A percentile compares a stretch with the other conserved stretches of the same genome.
Conservation (phyloP, 1,139 yeast genomes). For the Arxiozyma heterogenica region DNA sequence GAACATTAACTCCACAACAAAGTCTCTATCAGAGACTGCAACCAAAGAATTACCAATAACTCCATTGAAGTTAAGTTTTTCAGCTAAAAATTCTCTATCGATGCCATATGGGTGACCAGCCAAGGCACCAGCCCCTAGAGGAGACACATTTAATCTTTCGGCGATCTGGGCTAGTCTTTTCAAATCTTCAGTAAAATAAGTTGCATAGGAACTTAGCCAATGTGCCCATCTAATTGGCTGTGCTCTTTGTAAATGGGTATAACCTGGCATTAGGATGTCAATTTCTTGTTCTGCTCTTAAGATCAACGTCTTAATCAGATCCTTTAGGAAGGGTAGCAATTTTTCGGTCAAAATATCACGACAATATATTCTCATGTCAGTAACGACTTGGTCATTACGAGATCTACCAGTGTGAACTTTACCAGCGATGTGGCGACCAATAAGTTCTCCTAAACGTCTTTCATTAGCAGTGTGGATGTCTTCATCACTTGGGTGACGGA, state of each 20-base stretch:
- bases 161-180: conserved; percentile 74
- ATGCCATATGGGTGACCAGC: conserved; percentile 99
- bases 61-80: conserved; percentile 65
- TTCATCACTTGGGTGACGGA: conserved; percentile 87
- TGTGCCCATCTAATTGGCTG: conserved; percentile 99
- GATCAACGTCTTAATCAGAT: conserved; percentile 56
- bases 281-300: conserved; percentile 78
- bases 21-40: conserved; percentile 96
- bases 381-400: conserved; percentile 97
- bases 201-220: conserved; percentile 91
- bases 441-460: conserved; percentile 90
- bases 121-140: conserved; percentile 93
- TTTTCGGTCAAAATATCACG: conserved; percentile 62
- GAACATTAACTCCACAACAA: conserved; percentile 91
- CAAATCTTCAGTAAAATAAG: conserved; percentile 85
- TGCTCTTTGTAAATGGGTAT: conserved; percentile 96
- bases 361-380: conserved; percentile 92
- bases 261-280: conserved; percentile 94
- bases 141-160: conserved; percentile 76
- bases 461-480: conserved; percentile 98
- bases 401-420: conserved; percentile 98
- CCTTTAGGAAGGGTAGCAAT: conserved; percentile 48
- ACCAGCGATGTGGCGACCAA: conserved; percentile 89
- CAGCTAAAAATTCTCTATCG: conserved; percentile 82
- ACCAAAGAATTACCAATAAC: conserved; percentile 91